Conservation (phyloP, 176 grass and related monocot genomes). For the Saccharum spontaneum region DNA sequence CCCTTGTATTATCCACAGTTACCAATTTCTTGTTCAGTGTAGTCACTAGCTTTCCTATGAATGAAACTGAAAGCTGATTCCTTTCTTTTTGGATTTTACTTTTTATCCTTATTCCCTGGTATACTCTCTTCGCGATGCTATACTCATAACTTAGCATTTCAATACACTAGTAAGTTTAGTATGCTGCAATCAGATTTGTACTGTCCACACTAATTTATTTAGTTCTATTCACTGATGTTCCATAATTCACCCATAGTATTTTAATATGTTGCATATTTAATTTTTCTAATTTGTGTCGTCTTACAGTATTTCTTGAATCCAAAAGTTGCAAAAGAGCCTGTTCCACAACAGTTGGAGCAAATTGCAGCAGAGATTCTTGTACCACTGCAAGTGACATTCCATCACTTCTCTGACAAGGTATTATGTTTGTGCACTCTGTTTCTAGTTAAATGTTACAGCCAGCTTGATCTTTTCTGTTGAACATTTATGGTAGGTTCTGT, state of each 20-base stretch:
- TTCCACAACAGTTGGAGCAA: conserved; percentile 80
- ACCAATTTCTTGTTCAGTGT: conserved; percentile 12
- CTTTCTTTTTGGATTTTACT: neutral
- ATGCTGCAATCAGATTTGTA: too few relatives aligned
- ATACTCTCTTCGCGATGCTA: neutral
- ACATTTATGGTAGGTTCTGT: conserved; percentile 54
- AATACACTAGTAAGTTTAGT: neutral
- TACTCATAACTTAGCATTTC: neutral
- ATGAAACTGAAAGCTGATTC: neutral
- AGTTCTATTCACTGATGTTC: conserved; percentile 6
- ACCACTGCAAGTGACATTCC: conserved; percentile 80
- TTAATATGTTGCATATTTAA: neutral
- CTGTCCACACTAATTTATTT: neutral
- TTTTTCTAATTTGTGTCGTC: conserved; percentile 24
- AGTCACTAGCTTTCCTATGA: neutral
- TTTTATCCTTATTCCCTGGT: neutral
- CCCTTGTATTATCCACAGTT: neutral
- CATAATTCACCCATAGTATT: conserved; percentile 10
- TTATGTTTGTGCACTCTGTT: conserved; percentile 15
- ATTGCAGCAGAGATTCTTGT: conserved; percentile 84
- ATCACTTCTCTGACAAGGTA: conserved; percentile 80
- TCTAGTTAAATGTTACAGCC: neutral
- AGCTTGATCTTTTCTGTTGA: conserved; percentile 28
- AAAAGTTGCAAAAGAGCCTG: conserved; percentile 76
- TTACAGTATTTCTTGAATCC: conserved; percentile 93